phyloP scores from a whole-genome alignment of 116 monocot species.

The Trichopus zeylanicus region DNA sequence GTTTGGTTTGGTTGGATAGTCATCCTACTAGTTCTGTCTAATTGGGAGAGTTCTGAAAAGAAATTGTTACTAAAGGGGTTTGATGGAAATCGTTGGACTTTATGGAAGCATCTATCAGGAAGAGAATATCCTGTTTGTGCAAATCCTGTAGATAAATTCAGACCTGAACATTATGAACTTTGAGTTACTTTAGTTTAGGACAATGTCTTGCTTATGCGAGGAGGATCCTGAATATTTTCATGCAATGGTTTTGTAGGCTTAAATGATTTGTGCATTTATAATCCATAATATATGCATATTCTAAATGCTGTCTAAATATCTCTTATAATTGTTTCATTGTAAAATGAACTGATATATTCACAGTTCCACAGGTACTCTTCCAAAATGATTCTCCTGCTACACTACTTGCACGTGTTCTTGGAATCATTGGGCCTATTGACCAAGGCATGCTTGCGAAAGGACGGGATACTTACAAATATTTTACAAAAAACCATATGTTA shows the following conservation, averaged over 20 bases:
- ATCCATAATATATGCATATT: background rate
- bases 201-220: background rate
- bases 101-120: too few relatives aligned
- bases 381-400: constrained; percentile 99
- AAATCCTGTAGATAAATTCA: too few relatives aligned
- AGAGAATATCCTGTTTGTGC: too few relatives aligned
- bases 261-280: background rate
- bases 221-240: background rate
- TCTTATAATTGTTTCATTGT: background rate
- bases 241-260: background rate
- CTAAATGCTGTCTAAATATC: background rate
- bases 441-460: constrained; percentile 90
- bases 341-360: background rate
- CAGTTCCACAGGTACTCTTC: constrained; percentile 66
- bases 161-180: too few relatives aligned
- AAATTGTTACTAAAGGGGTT: too few relatives aligned
- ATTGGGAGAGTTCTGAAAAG: too few relatives aligned
- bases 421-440: constrained; percentile 81
- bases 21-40: too few relatives aligned
- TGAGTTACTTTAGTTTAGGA: background rate
- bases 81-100: too few relatives aligned
- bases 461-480: constrained; percentile 88
- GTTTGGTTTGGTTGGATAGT: too few relatives aligned
- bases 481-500: constrained; percentile 87
- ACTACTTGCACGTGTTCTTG: constrained; percentile 80